Conservation (phyloP, 306 rosid species). For the Cercis canadensis region DNA sequence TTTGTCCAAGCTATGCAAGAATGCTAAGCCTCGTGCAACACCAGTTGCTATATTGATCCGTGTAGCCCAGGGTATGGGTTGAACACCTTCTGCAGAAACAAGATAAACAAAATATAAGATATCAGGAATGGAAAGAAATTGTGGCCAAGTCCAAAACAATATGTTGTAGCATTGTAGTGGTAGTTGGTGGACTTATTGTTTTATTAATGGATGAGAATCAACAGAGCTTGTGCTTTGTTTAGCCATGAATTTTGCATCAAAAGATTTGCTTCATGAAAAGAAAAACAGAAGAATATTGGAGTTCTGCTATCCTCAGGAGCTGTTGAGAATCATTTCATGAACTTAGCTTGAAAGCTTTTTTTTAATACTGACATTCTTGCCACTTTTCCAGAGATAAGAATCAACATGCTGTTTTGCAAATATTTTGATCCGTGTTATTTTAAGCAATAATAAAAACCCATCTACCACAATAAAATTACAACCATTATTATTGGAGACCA, state of each 20-base stretch:
- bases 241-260: neutral
- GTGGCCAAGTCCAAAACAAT: slow-evolving; percentile 10
- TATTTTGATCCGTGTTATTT: too few relatives aligned
- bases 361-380: too few relatives aligned
- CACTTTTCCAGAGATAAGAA: neutral
- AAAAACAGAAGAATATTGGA: neutral
- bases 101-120: slow-evolving; percentile 12
- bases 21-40: slow-evolving; percentile 81
- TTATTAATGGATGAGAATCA: neutral
- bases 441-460: too few relatives aligned
- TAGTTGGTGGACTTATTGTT: neutral
- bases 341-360: neutral
- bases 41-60: slow-evolving; percentile 73
- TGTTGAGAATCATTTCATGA: neutral
- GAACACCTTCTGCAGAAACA: slow-evolving; percentile 74
- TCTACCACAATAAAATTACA: too few relatives aligned
- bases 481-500: too few relatives aligned
- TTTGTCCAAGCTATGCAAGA: slow-evolving; percentile 72
- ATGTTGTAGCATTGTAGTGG: neutral
- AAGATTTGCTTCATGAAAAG: neutral
- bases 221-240: neutral
- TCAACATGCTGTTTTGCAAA: slow-evolving; percentile 2
- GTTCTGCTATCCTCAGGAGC: neutral
- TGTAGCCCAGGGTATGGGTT: slow-evolving; percentile 76
- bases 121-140: slow-evolving; percentile 13